Percentiles rank a stretch among this genome's conserved stretches.
These are phyloP conservation scores for Balakata baccata DNA, from an alignment of 345 rosid species.

Conservation along the genomic window DNA sequence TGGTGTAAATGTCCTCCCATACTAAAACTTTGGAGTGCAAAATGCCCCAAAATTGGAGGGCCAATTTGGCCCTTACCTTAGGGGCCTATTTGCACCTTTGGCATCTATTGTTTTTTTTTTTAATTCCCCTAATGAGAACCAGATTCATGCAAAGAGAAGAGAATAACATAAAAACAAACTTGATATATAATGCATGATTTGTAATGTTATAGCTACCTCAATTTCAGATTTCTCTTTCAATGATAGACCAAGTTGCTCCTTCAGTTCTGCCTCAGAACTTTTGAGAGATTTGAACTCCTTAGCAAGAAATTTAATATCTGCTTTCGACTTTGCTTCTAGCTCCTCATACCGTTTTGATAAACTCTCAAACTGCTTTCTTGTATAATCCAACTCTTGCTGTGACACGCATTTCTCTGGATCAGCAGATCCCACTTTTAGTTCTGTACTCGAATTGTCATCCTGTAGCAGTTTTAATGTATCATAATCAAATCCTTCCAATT, in stretches of 20 bases:
- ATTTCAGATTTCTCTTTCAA: slow-evolving; percentile 56
- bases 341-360: slow-evolving; percentile 66
- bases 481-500: neutral
- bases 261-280: slow-evolving; percentile 59
- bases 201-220: slow-evolving; percentile 52
- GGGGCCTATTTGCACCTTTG: no score
- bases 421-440: slow-evolving; percentile 35
- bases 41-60: no score
- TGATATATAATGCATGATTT: slow-evolving; percentile 10
- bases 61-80: no score
- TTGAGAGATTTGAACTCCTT: slow-evolving; percentile 91
- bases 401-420: slow-evolving; percentile 38
- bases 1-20: no score
- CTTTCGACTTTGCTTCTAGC: slow-evolving; percentile 86
- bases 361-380: slow-evolving; percentile 60
- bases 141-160: neutral
- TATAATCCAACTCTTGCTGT: slow-evolving; percentile 60
- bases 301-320: slow-evolving; percentile 88
- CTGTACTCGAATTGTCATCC: slow-evolving; percentile 53
- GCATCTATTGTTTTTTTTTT: neutral
- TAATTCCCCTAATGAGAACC: neutral
- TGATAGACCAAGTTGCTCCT: slow-evolving; percentile 58
- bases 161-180: neutral
- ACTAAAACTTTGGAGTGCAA: no score
- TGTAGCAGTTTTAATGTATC: slow-evolving; percentile 24